Base-by-base conservation (phyloP, 768 basidiomycete genomes). In the Hypholoma fasciculare region DNA sequence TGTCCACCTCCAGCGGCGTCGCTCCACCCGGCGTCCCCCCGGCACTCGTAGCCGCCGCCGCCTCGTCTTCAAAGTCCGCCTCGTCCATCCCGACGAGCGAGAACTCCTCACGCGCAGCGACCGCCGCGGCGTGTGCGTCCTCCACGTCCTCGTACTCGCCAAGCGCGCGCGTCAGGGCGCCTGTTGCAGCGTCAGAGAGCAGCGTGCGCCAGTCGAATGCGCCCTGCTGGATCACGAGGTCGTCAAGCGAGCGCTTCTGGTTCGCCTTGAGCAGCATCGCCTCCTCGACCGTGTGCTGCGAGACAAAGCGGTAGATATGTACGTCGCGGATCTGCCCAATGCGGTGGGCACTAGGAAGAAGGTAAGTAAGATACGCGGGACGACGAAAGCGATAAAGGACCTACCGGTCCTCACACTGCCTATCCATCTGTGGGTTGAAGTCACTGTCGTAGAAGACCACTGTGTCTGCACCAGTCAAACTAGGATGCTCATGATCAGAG, bases 381-480 rank as follows among this genome's bases (percentile, higher is more conserved):
- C 13, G 19, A 44, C 2, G 23, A 34, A 19, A 11, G 27, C 2
- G 44, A 36, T 42, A 17, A 39, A 14, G n/a, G n/a, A 65, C 82
- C 60, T 68, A 88, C 88, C 90, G 82, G 72, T 98, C 96, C 73
- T 96, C 93, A 65, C 97, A 98, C 69, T 99, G 96, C 46, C 90
- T 80, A 71, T 99, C 96, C 92, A 96, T 97, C 70, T 97, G 96
- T 0, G 96, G 96, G 65, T 94, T 94, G 78, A 96, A 97, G 71
- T 97, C 95, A 59, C 92, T 93, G 68, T 98, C 96, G 67, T 96
- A 98, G 72, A 99, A 96, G 54, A 99, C 85, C 65, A 99, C 96
- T 0, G 97, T 98, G 67, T 96, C 94, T 17, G 94, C 94, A 16
- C 91, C 91, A 6, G 89, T 90, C 61, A 91, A 68, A 71, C 93